phyloP scores from a whole-genome alignment of 345 rosid genomes.

The Clarkia xantiana region DNA sequence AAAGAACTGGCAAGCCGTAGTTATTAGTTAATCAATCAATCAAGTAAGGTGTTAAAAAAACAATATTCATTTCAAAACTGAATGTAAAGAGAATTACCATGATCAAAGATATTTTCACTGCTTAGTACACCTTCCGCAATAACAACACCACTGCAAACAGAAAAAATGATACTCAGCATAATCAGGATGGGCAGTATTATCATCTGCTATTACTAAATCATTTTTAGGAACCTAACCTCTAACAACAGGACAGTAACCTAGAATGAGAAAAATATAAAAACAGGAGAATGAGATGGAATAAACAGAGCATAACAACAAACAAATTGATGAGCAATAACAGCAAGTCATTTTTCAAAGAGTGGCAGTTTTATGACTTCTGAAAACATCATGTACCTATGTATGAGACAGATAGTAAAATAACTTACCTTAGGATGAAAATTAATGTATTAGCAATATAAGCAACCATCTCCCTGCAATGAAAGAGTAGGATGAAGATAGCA shows the following conservation, averaged over 20 bases:
- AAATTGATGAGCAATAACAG: too few relatives aligned
- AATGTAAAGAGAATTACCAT: conserved; percentile 22
- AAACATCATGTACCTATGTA: background rate
- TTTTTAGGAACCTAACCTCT: background rate
- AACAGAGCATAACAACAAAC: background rate
- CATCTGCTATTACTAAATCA: background rate
- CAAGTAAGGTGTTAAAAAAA: too few relatives aligned
- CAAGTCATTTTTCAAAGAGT: too few relatives aligned
- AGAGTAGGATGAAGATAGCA: background rate
- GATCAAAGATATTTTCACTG: conserved; percentile 28
- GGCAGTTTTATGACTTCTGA: too few relatives aligned
- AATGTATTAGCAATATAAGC: conserved; percentile 94
- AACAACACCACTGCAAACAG: conserved; percentile 77
- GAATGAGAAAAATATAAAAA: background rate
- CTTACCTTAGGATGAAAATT: conserved; percentile 12
- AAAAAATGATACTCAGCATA: conserved; percentile 4
- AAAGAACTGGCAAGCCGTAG: too few relatives aligned
- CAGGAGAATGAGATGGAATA: background rate
- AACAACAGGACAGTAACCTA: too few relatives aligned
- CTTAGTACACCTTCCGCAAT: conserved; percentile 82
- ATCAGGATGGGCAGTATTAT: background rate
- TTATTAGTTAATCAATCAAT: too few relatives aligned
- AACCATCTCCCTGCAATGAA: conserved; percentile 75
- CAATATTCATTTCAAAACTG: too few relatives aligned
- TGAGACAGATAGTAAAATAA: background rate